phyloP scores from a whole-genome alignment of 768 basidiomycete genomes.

The Boletus insuetus region DNA sequence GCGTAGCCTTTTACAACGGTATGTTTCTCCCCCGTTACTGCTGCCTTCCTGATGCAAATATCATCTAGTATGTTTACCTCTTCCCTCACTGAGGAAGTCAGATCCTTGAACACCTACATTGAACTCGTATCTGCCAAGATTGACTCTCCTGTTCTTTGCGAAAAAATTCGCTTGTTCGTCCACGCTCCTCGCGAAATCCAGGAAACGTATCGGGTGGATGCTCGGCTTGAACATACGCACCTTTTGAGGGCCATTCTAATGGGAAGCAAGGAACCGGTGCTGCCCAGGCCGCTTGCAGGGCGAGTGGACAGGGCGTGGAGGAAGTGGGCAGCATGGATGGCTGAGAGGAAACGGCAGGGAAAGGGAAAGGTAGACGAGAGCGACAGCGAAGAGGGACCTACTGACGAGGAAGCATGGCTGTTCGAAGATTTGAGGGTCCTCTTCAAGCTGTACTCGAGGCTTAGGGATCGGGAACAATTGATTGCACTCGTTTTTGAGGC shows the following conservation, averaged over 20 bases:
- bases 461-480: slow-evolving; percentile 88
- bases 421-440: slow-evolving; percentile 88
- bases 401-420: slow-evolving; percentile 94
- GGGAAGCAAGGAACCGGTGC: slow-evolving; percentile 67
- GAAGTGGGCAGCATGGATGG: slow-evolving; percentile 76
- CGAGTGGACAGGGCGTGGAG: slow-evolving; percentile 74
- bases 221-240: slow-evolving; percentile 70
- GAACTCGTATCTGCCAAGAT: slow-evolving; percentile 85
- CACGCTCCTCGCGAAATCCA: slow-evolving; percentile 89
- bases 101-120: slow-evolving; percentile 81
- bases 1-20: slow-evolving; percentile 88
- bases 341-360: slow-evolving; percentile 51
- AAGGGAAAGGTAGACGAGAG: slow-evolving; percentile 37
- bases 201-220: slow-evolving; percentile 74
- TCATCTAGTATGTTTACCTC: slow-evolving; percentile 87
- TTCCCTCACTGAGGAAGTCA: slow-evolving; percentile 87
- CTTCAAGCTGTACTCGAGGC: slow-evolving; percentile 69
- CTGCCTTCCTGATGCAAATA: slow-evolving; percentile 3
- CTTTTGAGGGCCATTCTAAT: slow-evolving; percentile 79
- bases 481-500: slow-evolving; percentile 96
- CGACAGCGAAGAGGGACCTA: slow-evolving; percentile 91
- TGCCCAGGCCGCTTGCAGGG: slow-evolving; percentile 77
- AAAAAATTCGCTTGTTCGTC: slow-evolving; percentile 84
- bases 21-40: slow-evolving; percentile 6
- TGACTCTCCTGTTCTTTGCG: slow-evolving; percentile 82